A percentile compares a stretch with the other conserved stretches of the same genome.
Evolutionary conservation across 2,329 filamentous ascomycete species (phyloP).

Genomic region (Paramyrothecium roridum): DNA sequence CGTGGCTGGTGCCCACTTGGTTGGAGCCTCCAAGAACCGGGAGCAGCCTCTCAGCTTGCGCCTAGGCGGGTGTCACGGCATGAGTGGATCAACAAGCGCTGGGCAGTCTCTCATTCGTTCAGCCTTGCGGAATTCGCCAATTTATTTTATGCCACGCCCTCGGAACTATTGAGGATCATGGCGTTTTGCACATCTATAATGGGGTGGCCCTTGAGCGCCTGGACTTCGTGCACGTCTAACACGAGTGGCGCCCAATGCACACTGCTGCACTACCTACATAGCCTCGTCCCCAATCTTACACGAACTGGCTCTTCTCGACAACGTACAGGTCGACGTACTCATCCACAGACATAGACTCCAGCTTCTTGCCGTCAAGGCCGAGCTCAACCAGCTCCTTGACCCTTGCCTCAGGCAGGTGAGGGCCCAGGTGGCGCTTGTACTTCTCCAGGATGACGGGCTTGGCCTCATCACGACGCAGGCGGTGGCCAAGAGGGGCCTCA

Average conservation of each 20-base stretch:
- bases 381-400: conserved; percentile 82
- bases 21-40: not conserved
- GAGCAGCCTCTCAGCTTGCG: no score
- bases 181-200: not conserved
- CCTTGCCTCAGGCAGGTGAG: conserved; percentile 73
- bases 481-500: conserved; percentile 92
- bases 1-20: not conserved
- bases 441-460: conserved; percentile 96
- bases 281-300: conserved; percentile 16
- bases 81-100: not conserved
- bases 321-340: conserved; percentile 87
- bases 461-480: conserved; percentile 86
- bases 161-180: not conserved
- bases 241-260: not conserved
- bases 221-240: not conserved
- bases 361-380: conserved; percentile 68
- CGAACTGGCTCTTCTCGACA: conserved; percentile 60
- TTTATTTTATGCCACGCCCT: not conserved
- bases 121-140: not conserved
- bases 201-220: no score
- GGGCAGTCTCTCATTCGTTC: not conserved
- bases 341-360: conserved; percentile 82
- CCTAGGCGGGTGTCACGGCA: not conserved
- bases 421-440: conserved; percentile 86
- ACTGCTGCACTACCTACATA: not conserved